Evolutionary conservation across 495 filamentous ascomycete genomes (phyloP).

Genomic region (Melanomma pulvis-pyrius): DNA sequence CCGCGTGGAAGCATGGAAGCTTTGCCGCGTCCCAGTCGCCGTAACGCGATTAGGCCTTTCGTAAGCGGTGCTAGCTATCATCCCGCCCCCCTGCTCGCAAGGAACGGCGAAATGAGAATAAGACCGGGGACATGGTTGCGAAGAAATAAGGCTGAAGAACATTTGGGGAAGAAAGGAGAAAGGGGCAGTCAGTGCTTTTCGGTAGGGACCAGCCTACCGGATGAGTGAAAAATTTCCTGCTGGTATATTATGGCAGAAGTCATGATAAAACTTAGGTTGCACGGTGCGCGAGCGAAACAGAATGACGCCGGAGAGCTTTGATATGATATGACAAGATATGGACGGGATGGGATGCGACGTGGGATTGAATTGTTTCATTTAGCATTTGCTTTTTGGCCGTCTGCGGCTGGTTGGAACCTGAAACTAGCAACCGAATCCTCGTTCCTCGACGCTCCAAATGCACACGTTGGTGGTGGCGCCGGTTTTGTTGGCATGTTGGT

Average conservation of each 20-base stretch:
- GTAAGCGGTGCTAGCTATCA: not conserved
- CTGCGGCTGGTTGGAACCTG: not conserved
- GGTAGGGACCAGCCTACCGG: not conserved
- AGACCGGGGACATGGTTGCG: not conserved
- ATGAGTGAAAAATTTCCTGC: constrained; percentile 12
- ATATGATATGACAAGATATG: not conserved
- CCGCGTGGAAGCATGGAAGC: not conserved
- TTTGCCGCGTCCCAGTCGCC: not conserved
- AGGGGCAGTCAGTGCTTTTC: constrained; percentile 16
- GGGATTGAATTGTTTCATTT: not conserved
- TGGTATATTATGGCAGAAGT: not conserved
- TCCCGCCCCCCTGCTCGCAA: not conserved
- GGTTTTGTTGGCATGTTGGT: not conserved
- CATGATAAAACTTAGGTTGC: not conserved
- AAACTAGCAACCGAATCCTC: not conserved
- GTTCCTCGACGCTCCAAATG: not conserved
- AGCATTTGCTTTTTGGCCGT: not conserved
- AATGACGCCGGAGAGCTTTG: not conserved
- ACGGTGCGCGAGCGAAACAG: not conserved
- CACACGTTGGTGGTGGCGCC: not conserved
- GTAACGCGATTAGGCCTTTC: not conserved
- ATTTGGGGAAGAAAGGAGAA: constrained; percentile 4
- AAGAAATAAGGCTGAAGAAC: constrained; percentile 18
- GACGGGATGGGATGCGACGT: not conserved
- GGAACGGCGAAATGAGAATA: not conserved